A percentile compares a stretch with the other conserved stretches of the same genome.
Conservation (phyloP, 306 rosid species). For the Purshia tridentata region DNA sequence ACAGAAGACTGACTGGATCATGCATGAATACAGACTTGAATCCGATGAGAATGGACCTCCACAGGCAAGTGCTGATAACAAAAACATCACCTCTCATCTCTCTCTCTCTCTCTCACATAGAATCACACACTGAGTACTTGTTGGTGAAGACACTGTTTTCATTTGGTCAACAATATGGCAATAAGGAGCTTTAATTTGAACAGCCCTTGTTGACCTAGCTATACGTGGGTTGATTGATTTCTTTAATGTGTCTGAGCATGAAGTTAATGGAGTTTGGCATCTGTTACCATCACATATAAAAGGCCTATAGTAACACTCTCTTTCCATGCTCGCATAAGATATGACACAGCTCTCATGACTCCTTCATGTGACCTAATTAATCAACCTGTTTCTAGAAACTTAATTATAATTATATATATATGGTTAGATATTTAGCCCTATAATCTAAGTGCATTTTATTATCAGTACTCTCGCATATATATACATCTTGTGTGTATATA, state of each 20-base stretch:
- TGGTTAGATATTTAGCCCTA: no score
- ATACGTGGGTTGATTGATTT: slow-evolving; percentile 1
- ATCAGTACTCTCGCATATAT: no score
- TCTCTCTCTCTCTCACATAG: background rate
- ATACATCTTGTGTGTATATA: no score
- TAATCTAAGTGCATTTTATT: no score
- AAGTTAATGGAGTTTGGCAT: background rate
- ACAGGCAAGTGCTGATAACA: slow-evolving; percentile 51
- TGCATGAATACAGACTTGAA: slow-evolving; percentile 92
- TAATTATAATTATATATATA: no score
- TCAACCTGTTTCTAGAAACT: no score
- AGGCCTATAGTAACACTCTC: background rate
- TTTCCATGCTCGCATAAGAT: slow-evolving; percentile 1
- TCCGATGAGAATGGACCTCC: slow-evolving; percentile 77
- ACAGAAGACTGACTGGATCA: slow-evolving; percentile 90
- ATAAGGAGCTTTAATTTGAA: background rate
- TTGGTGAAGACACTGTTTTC: background rate
- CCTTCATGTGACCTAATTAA: no score
- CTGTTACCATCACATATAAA: background rate
- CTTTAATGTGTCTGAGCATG: background rate
- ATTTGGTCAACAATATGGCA: background rate
- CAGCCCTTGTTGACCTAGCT: slow-evolving; percentile 12
- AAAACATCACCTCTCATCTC: background rate
- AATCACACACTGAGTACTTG: background rate
- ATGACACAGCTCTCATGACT: background rate